Base-by-base conservation (phyloP, 2,329 filamentous ascomycete genomes). In the Neopestalotiopsis rosae region DNA sequence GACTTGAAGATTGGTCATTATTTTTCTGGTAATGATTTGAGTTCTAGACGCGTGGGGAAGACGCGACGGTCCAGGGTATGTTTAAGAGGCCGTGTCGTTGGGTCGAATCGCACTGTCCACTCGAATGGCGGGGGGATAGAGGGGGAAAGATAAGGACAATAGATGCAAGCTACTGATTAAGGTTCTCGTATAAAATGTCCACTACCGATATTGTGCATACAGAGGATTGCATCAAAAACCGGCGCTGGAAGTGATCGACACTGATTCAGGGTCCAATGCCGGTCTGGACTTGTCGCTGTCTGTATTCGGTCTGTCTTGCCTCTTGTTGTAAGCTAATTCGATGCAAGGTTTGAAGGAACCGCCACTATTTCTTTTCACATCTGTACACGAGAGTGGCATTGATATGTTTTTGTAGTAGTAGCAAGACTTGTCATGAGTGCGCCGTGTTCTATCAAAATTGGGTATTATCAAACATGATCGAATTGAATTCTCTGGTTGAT, bases 181-280 rank as follows among this genome's bases (percentile, higher is more conserved):
- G 45, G 45, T 52, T 52, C 45, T 52, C 45, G 45, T 52, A 52
- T 52, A 52, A 52, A 49, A 52, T n/a, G 45, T 24, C 45, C 45
- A 20, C 45, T 52, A 20, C 20, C 45, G 17, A 52, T 20, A 3
- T n/a, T 52, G 10, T 20, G 17, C 45, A 52, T n/a, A n/a, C 14
- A 52, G 45, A 2, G 20, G 20, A n/a, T 17, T 52, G 34, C 34
- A 38, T 38, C 34, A 14, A 17, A 10, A 20, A 14, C 45, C 20
- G 45, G 45, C 6, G 17, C n/a, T 10, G 45, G 45, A 24, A 52
- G 45, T 52, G 45, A 52, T 52, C 45, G 45, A 52, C 45, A 17
- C 6, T 52, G 45, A 17, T n/a, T 52, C 7, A 20, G 45, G 42
- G 13, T 49, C 20, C 17, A 20, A n/a, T 52, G 14, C 4, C n/a